phyloP scores from a whole-genome alignment of 495 filamentous ascomycete species.

The Aspergillus steynii region DNA sequence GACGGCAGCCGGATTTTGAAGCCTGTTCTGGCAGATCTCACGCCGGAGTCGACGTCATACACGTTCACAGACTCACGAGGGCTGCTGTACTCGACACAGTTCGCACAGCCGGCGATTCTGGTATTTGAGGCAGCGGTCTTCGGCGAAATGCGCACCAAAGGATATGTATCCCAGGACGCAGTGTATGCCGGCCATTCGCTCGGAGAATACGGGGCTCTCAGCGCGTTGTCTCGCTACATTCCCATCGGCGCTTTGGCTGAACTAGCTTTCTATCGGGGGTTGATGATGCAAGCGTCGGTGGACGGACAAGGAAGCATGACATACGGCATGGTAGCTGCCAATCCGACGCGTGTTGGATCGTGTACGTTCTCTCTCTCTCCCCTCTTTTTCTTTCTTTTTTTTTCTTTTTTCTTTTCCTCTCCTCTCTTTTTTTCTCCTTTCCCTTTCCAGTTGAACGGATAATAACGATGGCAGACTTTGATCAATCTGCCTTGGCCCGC shows the following conservation, averaged over 20 bases:
- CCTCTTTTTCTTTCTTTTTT: not conserved
- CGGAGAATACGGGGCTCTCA: slow-evolving; percentile 41
- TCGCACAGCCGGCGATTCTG: slow-evolving; percentile 42
- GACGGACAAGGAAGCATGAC: slow-evolving; percentile 27
- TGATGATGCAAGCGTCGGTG: slow-evolving; percentile 42
- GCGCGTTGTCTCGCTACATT: slow-evolving; percentile 28
- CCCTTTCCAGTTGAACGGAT: not conserved
- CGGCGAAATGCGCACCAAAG: slow-evolving; percentile 29
- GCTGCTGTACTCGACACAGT: slow-evolving; percentile 41
- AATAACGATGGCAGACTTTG: slow-evolving; percentile 19
- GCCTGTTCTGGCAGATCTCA: slow-evolving; percentile 27
- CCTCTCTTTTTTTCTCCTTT: not conserved
- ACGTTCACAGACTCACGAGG: slow-evolving; percentile 34
- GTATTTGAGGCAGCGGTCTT: slow-evolving; percentile 38
- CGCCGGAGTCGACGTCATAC: slow-evolving; percentile 24
- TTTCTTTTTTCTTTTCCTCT: too few species aligned
- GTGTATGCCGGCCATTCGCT: slow-evolving; percentile 45
- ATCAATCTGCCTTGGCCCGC: slow-evolving; percentile 18
- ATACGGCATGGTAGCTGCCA: slow-evolving; percentile 43
- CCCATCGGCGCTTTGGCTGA: slow-evolving; percentile 26
- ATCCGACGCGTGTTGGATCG: slow-evolving; percentile 35
- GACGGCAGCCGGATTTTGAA: slow-evolving; percentile 15
- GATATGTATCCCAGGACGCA: slow-evolving; percentile 26
- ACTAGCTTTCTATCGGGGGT: slow-evolving; percentile 44
- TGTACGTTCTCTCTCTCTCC: slow-evolving; percentile 12